Evolutionary conservation across 805 yeast genomes (phyloP).

Genomic region (Candida easanensis): DNA sequence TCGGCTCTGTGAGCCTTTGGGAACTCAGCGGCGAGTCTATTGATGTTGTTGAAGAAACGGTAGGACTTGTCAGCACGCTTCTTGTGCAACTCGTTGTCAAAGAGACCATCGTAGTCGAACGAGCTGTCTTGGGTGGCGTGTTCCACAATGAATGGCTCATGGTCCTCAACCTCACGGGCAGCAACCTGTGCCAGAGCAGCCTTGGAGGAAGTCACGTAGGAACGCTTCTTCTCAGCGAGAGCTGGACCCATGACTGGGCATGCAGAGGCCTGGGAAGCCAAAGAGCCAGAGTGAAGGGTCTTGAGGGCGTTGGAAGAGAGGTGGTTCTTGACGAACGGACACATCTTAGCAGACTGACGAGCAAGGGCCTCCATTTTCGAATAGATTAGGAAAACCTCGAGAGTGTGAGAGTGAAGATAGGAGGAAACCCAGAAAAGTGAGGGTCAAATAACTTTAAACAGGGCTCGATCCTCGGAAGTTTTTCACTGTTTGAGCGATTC

Average conservation of each 20-base stretch:
- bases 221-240: constrained; percentile 37
- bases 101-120: constrained; percentile 72
- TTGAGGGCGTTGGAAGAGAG: constrained; percentile 58
- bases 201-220: constrained; percentile 33
- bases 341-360: constrained; percentile 70
- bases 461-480: constrained; percentile 1
- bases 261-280: constrained; percentile 51
- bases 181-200: constrained; percentile 31
- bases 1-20: constrained; percentile 84
- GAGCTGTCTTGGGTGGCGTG: constrained; percentile 45
- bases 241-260: constrained; percentile 96
- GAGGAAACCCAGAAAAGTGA: no score
- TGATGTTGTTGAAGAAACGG: constrained; percentile 95
- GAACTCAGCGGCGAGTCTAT: constrained; percentile 89
- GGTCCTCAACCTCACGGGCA: constrained; percentile 26
- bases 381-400: background rate
- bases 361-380: constrained; percentile 66
- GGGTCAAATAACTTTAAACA: no score
- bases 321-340: constrained; percentile 72
- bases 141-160: constrained; percentile 26
- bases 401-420: background rate
- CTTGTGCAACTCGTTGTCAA: constrained; percentile 61
- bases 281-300: constrained; percentile 37
- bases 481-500: background rate
- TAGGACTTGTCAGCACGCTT: constrained; percentile 90